A percentile compares a stretch with the other conserved stretches of the same genome.
These are phyloP conservation scores for Neurospora sp. DNA, from an alignment of 495 filamentous ascomycete species.

Conservation along the genomic window DNA sequence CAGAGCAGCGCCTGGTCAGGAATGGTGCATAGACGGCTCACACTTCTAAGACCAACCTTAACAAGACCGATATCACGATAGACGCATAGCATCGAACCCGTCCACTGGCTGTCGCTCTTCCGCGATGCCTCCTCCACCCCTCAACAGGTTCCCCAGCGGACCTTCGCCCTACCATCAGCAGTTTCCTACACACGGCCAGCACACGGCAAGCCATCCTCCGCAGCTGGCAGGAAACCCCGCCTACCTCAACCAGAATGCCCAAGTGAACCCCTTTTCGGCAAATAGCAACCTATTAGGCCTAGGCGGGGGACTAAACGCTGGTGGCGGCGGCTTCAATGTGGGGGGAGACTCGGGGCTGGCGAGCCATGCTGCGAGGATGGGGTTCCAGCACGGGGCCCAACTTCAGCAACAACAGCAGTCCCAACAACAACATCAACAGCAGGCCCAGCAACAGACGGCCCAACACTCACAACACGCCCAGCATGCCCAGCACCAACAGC, in stretches of 20 bases:
- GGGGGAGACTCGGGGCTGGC: constrained; percentile 71
- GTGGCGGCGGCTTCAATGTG: constrained; percentile 40
- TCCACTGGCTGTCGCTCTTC: background rate
- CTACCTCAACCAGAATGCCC: constrained; percentile 51
- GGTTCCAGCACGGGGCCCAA: constrained; percentile 68
- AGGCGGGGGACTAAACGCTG: constrained; percentile 35
- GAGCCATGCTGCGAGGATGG: constrained; percentile 81
- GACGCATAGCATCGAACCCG: background rate
- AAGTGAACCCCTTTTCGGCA: constrained; percentile 56
- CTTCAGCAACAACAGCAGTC: constrained; percentile 52
- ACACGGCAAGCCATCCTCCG: constrained; percentile 31
- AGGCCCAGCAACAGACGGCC: constrained; percentile 48
- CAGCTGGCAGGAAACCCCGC: constrained; percentile 25
- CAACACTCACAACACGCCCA: constrained; percentile 21
- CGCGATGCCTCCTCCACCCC: constrained; percentile 22
- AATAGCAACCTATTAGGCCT: constrained; percentile 52
- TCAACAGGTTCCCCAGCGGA: constrained; percentile 24
- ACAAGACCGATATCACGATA: constrained; percentile 11
- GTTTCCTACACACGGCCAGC: constrained; percentile 34
- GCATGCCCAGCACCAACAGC: constrained; percentile 12
- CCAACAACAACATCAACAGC: constrained; percentile 18
- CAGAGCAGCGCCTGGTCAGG: constrained; percentile 3
- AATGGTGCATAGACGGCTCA: constrained; percentile 11
- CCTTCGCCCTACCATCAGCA: constrained; percentile 37
- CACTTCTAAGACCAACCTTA: background rate